Evolutionary conservation across 139 green algal genomes (phyloP).

Genomic region (Axilococcus clingmanii): DNA sequence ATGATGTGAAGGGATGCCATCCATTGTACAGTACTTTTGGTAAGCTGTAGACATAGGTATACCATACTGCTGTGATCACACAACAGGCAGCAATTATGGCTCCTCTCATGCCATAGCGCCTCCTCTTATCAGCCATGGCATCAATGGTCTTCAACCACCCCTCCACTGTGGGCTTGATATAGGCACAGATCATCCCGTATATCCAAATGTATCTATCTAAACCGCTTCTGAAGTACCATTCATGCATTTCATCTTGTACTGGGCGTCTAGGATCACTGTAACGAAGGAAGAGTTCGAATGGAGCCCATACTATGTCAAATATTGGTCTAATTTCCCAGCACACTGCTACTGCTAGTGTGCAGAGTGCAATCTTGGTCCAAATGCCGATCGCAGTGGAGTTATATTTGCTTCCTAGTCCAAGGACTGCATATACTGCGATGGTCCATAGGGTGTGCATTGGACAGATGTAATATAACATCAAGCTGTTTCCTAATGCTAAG

Average conservation of each 20-base stretch:
- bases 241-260: constrained; percentile 59
- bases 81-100: constrained; percentile 2
- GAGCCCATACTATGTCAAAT: constrained; percentile 78
- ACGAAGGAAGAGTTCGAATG: constrained; percentile 68
- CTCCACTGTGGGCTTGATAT: constrained; percentile 52
- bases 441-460: constrained; percentile 98
- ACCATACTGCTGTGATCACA: constrained; percentile 30
- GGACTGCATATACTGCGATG: constrained; percentile 73
- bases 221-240: constrained; percentile 87
- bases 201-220: constrained; percentile 96
- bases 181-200: constrained; percentile 89
- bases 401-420: constrained; percentile 48
- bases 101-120: constrained; percentile 17
- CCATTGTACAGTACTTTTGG: constrained; percentile 89
- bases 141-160: constrained; percentile 46
- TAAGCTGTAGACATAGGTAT: constrained; percentile 53
- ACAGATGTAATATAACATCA: constrained; percentile 99
- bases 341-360: constrained; percentile 48
- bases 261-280: constrained; percentile 81
- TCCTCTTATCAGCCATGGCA: constrained; percentile 13
- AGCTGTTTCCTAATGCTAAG: constrained; percentile 74
- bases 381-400: constrained; percentile 60
- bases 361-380: constrained; percentile 42
- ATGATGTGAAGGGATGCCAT: constrained; percentile 93
- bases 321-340: constrained; percentile 84